Evolutionary conservation across 1,284 basidiomycete genomes (phyloP).

Genomic region (Microbotryomycetes sp.): DNA sequence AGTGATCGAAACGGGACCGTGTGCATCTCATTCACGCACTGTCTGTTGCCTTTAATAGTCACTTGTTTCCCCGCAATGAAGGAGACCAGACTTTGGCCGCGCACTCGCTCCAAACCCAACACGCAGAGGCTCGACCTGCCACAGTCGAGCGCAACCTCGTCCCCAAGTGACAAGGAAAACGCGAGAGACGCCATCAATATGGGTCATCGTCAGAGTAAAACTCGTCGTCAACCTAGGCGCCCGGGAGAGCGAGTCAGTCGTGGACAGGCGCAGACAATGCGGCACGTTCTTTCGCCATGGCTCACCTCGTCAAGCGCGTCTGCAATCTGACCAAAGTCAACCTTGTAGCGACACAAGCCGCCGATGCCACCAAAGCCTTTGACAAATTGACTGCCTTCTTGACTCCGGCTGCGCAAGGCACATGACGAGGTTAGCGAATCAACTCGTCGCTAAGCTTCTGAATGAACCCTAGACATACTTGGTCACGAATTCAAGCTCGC

Average conservation of each 20-base stretch:
- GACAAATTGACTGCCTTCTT: slow-evolving; percentile 97
- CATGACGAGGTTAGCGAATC: slow-evolving; percentile 15
- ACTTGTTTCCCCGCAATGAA: no score
- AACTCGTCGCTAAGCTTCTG: neutral
- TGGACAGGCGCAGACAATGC: no score
- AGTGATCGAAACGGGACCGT: no score
- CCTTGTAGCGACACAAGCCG: slow-evolving; percentile 89
- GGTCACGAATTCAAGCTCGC: slow-evolving; percentile 57
- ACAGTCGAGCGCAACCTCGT: neutral
- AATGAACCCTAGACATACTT: slow-evolving; percentile 28
- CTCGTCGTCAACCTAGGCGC: neutral
- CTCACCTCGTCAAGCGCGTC: slow-evolving; percentile 33
- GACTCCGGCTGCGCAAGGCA: slow-evolving; percentile 49
- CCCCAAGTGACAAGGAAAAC: neutral
- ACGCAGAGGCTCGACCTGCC: no score
- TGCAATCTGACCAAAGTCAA: slow-evolving; percentile 68
- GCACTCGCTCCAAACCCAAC: no score
- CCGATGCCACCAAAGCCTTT: slow-evolving; percentile 98
- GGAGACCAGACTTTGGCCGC: no score
- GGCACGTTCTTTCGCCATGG: no score
- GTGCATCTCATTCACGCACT: no score
- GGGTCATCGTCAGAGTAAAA: neutral
- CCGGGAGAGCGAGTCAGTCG: neutral
- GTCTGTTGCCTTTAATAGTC: no score
- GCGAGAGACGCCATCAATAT: neutral